These are phyloP conservation scores for Myochromella boudieri DNA, from an alignment of 768 basidiomycete species.

Conservation along the genomic window DNA sequence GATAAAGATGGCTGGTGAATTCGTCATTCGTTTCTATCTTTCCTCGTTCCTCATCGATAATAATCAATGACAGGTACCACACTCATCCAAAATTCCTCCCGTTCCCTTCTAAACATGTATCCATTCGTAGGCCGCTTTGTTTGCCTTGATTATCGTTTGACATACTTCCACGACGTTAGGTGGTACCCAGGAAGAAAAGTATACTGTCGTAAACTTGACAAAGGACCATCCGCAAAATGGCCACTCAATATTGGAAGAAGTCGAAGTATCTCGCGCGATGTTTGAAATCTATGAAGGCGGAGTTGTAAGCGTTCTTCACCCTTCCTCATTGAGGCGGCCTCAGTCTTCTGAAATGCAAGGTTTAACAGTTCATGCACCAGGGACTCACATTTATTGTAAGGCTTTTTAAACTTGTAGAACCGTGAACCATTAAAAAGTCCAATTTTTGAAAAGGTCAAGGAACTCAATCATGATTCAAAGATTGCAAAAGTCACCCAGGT, in stretches of 20 bases:
- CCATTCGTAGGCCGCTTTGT: slow-evolving; percentile 50
- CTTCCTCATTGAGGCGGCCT: background rate
- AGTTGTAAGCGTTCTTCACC: slow-evolving; percentile 48
- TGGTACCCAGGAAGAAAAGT: slow-evolving; percentile 76
- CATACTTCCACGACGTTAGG: slow-evolving; percentile 29
- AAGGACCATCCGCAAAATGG: slow-evolving; percentile 25
- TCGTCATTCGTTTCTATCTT: background rate
- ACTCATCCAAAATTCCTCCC: slow-evolving; percentile 79
- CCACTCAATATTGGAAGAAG: slow-evolving; percentile 67
- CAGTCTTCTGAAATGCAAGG: background rate
- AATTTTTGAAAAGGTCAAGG: slow-evolving; percentile 59
- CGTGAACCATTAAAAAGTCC: too few relatives aligned
- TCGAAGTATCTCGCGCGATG: slow-evolving; percentile 78
- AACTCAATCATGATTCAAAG: slow-evolving; percentile 78
- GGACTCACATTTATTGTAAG: slow-evolving; percentile 77
- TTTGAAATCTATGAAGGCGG: slow-evolving; percentile 92
- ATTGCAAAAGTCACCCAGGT: slow-evolving; percentile 67
- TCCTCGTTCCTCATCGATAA: background rate
- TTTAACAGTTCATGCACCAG: slow-evolving; percentile 79
- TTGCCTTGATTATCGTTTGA: background rate
- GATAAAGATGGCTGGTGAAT: slow-evolving; percentile 83
- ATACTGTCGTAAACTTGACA: slow-evolving; percentile 68
- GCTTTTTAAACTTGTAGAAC: too few relatives aligned
- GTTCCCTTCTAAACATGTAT: slow-evolving; percentile 68
- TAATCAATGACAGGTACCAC: slow-evolving; percentile 61